phyloP scores from a whole-genome alignment of 768 basidiomycete genomes.

The Phaffia australis region DNA sequence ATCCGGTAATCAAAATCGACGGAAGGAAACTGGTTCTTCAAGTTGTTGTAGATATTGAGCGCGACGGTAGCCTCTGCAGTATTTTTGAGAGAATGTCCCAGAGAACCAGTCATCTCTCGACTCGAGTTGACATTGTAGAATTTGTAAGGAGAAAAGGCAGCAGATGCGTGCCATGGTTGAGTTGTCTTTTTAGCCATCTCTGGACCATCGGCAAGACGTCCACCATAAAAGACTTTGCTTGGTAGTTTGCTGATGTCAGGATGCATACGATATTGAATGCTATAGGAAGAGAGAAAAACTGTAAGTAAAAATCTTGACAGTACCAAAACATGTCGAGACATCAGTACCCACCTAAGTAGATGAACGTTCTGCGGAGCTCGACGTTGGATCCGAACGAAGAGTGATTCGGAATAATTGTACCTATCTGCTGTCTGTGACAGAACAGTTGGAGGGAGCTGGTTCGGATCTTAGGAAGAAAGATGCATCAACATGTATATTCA shows the following conservation, averaged over 20 bases:
- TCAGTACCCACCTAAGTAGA: conserved; percentile 58
- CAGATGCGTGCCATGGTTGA: conserved; percentile 71
- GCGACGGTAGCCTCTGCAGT: conserved; percentile 61
- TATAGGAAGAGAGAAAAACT: conserved; percentile 34
- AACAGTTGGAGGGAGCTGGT: conserved; percentile 88
- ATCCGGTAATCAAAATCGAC: conserved; percentile 50
- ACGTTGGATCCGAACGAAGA: conserved; percentile 84
- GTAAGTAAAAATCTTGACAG: not conserved
- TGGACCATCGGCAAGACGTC: conserved; percentile 71
- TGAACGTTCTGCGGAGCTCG: conserved; percentile 73
- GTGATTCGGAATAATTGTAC: conserved; percentile 65
- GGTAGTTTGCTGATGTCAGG: conserved; percentile 86
- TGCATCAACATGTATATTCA: not conserved
- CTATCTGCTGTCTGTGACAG: conserved; percentile 53
- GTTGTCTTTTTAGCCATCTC: conserved; percentile 71
- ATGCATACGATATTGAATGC: conserved; percentile 99
- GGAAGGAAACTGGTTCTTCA: conserved; percentile 51
- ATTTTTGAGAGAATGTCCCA: conserved; percentile 66
- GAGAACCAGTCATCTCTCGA: conserved; percentile 49
- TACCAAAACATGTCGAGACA: not conserved
- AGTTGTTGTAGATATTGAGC: conserved; percentile 59
- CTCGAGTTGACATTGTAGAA: conserved; percentile 74
- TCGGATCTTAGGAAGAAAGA: conserved; percentile 36
- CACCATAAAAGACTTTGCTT: conserved; percentile 75
- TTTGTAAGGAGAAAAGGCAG: conserved; percentile 70